Evolutionary conservation across 768 basidiomycete genomes (phyloP).

Genomic region (Xanthoconium stramineum): DNA sequence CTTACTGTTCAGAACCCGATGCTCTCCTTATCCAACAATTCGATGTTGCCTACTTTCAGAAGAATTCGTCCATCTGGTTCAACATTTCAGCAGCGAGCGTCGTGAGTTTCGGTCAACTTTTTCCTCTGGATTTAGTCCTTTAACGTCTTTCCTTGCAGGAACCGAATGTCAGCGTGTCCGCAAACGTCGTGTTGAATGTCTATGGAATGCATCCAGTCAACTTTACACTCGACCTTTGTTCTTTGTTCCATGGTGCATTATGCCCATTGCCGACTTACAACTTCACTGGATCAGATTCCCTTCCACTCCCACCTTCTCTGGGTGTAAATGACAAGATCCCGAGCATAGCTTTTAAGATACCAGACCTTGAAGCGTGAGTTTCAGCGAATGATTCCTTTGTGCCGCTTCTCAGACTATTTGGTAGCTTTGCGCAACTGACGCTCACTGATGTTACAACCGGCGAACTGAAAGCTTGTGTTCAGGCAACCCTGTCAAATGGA

Average conservation of each 20-base stretch:
- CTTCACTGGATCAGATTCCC: constrained; percentile 77
- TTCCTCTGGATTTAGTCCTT: constrained; percentile 7
- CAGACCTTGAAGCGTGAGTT: constrained; percentile 76
- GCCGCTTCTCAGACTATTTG: constrained; percentile 3
- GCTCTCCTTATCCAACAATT: constrained; percentile 77
- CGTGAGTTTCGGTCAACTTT: constrained; percentile 44
- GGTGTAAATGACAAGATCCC: constrained; percentile 62
- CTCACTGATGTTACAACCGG: constrained; percentile 68
- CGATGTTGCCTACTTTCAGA: constrained; percentile 65
- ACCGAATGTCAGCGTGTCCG: constrained; percentile 75
- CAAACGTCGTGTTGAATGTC: constrained; percentile 79
- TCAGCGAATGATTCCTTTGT: neutral
- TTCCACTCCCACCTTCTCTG: constrained; percentile 60
- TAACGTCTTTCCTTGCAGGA: constrained; percentile 40
- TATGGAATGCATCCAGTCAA: constrained; percentile 86
- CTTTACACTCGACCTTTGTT: constrained; percentile 83
- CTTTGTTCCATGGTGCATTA: constrained; percentile 69
- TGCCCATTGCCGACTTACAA: constrained; percentile 84
- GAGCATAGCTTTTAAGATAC: constrained; percentile 77
- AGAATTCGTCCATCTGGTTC: constrained; percentile 75
- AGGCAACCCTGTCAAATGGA: constrained; percentile 90
- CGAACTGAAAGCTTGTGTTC: constrained; percentile 81
- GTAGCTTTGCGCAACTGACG: constrained; percentile 66
- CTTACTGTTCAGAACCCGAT: constrained; percentile 81
- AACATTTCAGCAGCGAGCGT: constrained; percentile 86